Conservation (phyloP, 2,329 filamentous ascomycete genomes). For the Nemania sp. region DNA sequence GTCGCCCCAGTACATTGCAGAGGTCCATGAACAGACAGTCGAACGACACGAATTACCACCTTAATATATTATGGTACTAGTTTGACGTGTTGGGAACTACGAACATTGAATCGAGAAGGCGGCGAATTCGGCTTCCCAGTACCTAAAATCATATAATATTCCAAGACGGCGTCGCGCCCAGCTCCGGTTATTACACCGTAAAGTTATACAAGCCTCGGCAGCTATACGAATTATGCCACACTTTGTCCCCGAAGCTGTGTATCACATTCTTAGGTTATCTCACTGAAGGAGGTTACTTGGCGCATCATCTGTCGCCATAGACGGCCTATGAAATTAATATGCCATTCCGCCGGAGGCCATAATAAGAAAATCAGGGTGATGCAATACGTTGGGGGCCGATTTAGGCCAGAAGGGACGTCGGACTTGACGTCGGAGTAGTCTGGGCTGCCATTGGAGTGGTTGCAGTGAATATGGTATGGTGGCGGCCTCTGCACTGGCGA, state of each 20-base stretch:
- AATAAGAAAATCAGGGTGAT: background rate
- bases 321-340: background rate
- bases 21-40: constrained; percentile 30
- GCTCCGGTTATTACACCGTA: background rate
- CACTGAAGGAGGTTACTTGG: background rate
- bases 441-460: background rate
- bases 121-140: background rate
- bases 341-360: background rate
- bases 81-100: background rate
- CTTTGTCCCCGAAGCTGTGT: background rate
- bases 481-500: background rate
- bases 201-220: background rate
- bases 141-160: background rate
- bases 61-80: constrained; percentile 3
- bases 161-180: background rate
- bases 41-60: constrained; percentile 28
- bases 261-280: background rate
- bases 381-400: background rate
- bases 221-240: background rate
- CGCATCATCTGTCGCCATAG: background rate
- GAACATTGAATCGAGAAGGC: background rate
- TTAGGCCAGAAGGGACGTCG: background rate
- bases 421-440: background rate
- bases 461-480: background rate
- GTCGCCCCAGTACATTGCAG: constrained; percentile 34